Evolutionary conservation across 2,329 filamentous ascomycete genomes (phyloP), one percentile per base, ranked within the genome.

Genomic region (Fusarium heterosporum): DNA sequence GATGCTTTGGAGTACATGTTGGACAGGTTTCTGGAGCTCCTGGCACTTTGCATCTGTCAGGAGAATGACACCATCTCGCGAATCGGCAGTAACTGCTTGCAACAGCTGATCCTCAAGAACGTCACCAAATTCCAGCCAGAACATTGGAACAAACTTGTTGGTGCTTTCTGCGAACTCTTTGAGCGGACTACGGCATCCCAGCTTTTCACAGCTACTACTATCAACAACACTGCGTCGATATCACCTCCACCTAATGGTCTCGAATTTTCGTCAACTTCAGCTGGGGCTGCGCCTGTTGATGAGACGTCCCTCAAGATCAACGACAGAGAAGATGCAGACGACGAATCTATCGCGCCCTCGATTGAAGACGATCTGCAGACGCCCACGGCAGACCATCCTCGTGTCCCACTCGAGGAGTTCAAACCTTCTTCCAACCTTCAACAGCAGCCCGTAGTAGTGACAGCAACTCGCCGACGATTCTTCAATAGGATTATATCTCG

Each of bases 401-500:
- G 68, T 75, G 85, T 76, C 6, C 79, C 81, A 29, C 84, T 97
- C 2, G 96, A 99, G 77, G 94, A 98, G 75, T 98, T 97, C 80
- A 92, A 90, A 66, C 92, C 93, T 7, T 85, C 90, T 36, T 87
- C 87, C 25, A 89, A 86, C 53, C 83, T 93, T 14, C 93, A 96
- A 76, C 93, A 96, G 77, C 93, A 96, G 61, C 93, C 95, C 0
- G 87, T 97, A 8, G 92, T 96, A 1, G 95, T 99, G 7, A 98
- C 96, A 2, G 93, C 93, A 4, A 93, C 96, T 1, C 91, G 96
- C 26, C 89, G 96, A 34, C 91, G 94, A 51, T 97, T 97, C 83
- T 99, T 99, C 85, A 99, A 99, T 81, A 92, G 95, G 71, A 99
- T 99, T 78, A 99, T 99, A 78, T 97, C 95, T 14, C 95, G 96